A percentile compares a stretch with the other conserved stretches of the same genome.
phyloP scores from a whole-genome alignment of 2,329 filamentous ascomycete genomes.

The Colletotrichum godetiae region DNA sequence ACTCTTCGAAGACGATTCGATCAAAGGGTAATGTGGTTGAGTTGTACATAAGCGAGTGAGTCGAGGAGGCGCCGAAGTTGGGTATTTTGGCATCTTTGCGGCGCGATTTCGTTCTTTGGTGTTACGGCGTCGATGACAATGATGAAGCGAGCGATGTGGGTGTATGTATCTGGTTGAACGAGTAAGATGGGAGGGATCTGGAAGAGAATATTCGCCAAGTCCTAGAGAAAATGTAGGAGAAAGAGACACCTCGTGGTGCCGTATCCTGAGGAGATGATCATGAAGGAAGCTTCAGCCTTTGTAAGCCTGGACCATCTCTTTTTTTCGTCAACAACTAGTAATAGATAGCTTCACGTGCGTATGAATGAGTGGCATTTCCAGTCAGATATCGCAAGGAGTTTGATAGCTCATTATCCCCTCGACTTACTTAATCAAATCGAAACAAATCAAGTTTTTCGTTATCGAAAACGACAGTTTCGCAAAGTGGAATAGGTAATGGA shows the following conservation, averaged over 20 bases:
- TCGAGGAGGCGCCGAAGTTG: background rate
- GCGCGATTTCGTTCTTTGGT: background rate
- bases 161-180: background rate
- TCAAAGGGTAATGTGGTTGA: background rate
- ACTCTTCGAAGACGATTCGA: background rate
- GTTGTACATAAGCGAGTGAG: background rate
- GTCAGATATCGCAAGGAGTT: background rate
- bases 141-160: background rate
- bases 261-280: background rate
- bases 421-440: background rate
- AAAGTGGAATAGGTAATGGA: background rate
- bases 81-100: background rate
- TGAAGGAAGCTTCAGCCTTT: background rate
- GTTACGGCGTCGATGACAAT: background rate
- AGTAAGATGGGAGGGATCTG: background rate
- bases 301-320: background rate
- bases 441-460: background rate
- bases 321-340: background rate
- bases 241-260: background rate
- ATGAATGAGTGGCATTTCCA: background rate
- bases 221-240: background rate
- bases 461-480: background rate
- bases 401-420: background rate
- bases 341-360: background rate
- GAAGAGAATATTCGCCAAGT: background rate